Conservation (phyloP, 2,329 filamentous ascomycete species). For the Aspergillus texensis region DNA sequence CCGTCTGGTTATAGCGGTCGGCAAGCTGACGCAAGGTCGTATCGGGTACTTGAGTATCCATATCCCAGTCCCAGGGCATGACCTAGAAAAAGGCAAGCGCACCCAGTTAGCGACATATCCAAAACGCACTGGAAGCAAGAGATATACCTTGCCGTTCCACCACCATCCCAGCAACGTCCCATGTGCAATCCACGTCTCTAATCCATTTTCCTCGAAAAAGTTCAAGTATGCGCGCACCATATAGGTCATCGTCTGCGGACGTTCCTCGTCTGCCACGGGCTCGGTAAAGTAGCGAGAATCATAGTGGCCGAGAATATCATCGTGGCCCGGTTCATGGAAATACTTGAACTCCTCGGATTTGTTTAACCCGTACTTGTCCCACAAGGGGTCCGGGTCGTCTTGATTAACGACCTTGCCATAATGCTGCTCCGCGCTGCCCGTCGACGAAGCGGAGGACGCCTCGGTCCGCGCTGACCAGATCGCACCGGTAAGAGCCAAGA, state of each 20-base stretch:
- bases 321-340: constrained; percentile 66
- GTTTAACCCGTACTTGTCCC: constrained; percentile 32
- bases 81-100: constrained; percentile 48
- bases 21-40: constrained; percentile 68
- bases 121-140: not conserved
- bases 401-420: constrained; percentile 18
- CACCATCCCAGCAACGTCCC: constrained; percentile 85
- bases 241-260: constrained; percentile 66
- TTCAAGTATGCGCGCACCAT: constrained; percentile 75
- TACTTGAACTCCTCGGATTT: constrained; percentile 56
- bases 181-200: constrained; percentile 87
- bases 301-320: constrained; percentile 69
- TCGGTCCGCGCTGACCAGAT: constrained; percentile 22
- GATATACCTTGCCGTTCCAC: constrained; percentile 70
- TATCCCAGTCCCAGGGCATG: constrained; percentile 82
- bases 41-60: constrained; percentile 77
- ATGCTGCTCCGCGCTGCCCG: constrained; percentile 7
- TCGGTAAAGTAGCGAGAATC: constrained; percentile 70
- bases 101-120: not conserved
- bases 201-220: constrained; percentile 63
- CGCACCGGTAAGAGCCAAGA: constrained; percentile 22
- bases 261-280: constrained; percentile 66
- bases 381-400: constrained; percentile 19
- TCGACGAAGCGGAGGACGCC: constrained; percentile 19
- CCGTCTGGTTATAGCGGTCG: constrained; percentile 68